These are phyloP conservation scores for Dillenia suffruticosa DNA, from an alignment of 164 flowering plant species.

Conservation along the genomic window DNA sequence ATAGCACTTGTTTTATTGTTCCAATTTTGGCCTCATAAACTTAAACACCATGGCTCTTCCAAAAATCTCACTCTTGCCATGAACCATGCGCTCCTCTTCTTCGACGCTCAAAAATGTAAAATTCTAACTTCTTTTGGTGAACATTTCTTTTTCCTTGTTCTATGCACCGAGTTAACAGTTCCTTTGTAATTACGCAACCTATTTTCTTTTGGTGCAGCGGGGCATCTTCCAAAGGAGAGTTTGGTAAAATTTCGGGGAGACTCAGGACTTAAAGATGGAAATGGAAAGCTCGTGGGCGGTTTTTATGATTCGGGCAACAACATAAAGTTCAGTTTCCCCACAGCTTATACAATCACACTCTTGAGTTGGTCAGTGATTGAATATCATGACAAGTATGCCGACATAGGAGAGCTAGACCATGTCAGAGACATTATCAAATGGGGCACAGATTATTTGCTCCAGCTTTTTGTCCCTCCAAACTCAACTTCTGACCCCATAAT, in stretches of 20 bases:
- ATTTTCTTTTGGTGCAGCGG: constrained; percentile 35
- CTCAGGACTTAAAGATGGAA: constrained; percentile 61
- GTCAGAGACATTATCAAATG: constrained; percentile 59
- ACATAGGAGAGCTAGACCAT: constrained; percentile 54
- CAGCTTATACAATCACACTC: constrained; percentile 55
- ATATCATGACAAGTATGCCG: constrained; percentile 47
- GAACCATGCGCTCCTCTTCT: constrained; percentile 51
- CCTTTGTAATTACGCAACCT: background rate
- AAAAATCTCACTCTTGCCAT: constrained; percentile 43
- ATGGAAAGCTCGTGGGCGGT: constrained; percentile 55
- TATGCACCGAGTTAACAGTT: background rate
- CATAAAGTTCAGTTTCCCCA: constrained; percentile 57
- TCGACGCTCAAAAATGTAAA: constrained; percentile 72
- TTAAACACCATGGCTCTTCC: constrained; percentile 19
- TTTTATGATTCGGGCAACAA: constrained; percentile 72
- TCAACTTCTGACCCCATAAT: constrained; percentile 17
- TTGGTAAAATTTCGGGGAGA: constrained; percentile 41
- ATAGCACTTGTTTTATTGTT: constrained; percentile 19
- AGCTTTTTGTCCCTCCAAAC: constrained; percentile 33
- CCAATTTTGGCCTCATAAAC: constrained; percentile 31
- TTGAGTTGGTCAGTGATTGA: constrained; percentile 79
- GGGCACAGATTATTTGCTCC: constrained; percentile 73
- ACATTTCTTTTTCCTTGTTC: background rate
- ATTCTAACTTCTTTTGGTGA: background rate
- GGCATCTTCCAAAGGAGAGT: constrained; percentile 34